These are phyloP conservation scores for Suillus discolor DNA, from an alignment of 768 basidiomycete species.

Conservation along the genomic window DNA sequence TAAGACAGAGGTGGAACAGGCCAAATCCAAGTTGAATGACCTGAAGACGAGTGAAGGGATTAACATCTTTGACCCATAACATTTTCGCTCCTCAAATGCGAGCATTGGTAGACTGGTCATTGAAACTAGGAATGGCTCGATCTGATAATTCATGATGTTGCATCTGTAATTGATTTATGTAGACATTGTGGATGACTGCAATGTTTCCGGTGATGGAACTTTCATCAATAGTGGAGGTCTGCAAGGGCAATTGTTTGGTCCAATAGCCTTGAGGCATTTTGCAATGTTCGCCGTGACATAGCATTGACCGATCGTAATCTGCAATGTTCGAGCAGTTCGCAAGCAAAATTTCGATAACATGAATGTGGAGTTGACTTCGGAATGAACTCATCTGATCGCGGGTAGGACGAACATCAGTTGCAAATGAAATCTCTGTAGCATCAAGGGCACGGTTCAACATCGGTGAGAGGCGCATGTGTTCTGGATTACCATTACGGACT, in stretches of 20 bases:
- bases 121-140: slow-evolving; percentile 25
- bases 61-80: slow-evolving; percentile 19
- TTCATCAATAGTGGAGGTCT: background rate
- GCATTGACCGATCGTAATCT: background rate
- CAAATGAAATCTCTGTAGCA: background rate
- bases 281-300: background rate
- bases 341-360: background rate
- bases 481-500: background rate
- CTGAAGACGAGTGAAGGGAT: slow-evolving; percentile 22
- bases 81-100: slow-evolving; percentile 23
- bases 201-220: background rate
- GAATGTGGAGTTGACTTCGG: background rate
- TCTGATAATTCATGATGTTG: slow-evolving; percentile 12
- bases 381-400: background rate
- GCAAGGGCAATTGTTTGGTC: background rate
- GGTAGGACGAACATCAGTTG: background rate
- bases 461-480: background rate
- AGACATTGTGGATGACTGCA: background rate
- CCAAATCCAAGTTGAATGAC: slow-evolving; percentile 31
- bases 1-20: slow-evolving; percentile 38
- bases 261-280: background rate
- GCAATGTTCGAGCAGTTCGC: background rate
- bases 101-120: slow-evolving; percentile 28
- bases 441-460: background rate
- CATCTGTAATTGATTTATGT: background rate